Conservation (phyloP, 257 asterid genomes). For the Paraleonurus japonicus region DNA sequence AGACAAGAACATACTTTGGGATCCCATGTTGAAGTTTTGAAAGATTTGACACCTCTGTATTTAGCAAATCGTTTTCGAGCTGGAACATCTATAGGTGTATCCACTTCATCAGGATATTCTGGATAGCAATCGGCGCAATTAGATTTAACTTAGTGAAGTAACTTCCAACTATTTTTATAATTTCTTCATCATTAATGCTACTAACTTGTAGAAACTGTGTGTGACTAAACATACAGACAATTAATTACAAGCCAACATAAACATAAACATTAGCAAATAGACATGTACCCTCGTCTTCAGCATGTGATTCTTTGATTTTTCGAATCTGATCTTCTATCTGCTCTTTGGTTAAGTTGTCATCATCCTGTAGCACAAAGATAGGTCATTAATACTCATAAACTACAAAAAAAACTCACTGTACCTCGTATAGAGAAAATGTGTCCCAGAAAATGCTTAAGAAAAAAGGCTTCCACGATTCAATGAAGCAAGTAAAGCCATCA, state of each 20-base stretch:
- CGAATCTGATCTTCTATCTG: constrained; percentile 86
- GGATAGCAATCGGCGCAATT: constrained; percentile 24
- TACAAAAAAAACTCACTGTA: not conserved
- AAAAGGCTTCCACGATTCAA: not conserved
- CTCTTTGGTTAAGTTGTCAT: constrained; percentile 73
- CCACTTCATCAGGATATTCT: constrained; percentile 99
- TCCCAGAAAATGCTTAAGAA: constrained; percentile 3
- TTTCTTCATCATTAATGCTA: not conserved
- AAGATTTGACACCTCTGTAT: constrained; percentile 90
- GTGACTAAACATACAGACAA: not conserved
- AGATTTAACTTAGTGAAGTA: constrained; percentile 17
- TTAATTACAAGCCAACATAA: constrained; percentile 14
- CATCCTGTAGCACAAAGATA: constrained; percentile 55
- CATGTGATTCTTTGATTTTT: constrained; percentile 82
- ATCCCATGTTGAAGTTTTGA: constrained; percentile 99
- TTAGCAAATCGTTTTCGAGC: constrained; percentile 96
- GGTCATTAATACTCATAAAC: constrained; percentile 2
- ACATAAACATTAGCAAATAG: not conserved
- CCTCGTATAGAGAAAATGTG: not conserved
- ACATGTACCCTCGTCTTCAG: constrained; percentile 88
- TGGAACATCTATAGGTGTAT: constrained; percentile 79
- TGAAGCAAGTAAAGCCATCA: not conserved
- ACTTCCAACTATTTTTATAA: not conserved
- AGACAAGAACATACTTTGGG: constrained; percentile 66
- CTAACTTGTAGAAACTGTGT: constrained; percentile 12